Evolutionary conservation across 2,329 filamentous ascomycete species (phyloP), one percentile per base, ranked within the genome.

Genomic region (Ascochyta fabae): DNA sequence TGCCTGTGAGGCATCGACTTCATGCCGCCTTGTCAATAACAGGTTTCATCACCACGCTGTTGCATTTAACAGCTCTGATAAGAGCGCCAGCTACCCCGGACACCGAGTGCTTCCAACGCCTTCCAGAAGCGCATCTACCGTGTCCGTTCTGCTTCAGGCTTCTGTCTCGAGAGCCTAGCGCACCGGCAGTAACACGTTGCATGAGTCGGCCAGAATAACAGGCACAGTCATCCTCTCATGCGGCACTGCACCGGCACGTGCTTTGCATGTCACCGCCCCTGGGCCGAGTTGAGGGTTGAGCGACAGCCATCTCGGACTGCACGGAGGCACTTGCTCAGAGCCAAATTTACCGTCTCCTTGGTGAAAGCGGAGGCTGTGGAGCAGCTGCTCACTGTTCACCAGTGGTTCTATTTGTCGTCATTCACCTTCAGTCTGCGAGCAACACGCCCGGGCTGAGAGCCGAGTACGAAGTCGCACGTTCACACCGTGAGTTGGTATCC

Each of bases 61-160:
- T 41, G 46, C 36, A 42, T 47, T 29, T 38, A 24, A 16, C 47
- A 51, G 42, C 12, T n/a, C 10, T 43, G 24, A 39, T 38, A 43
- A 51, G 9, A 41, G 22, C 10, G 42, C 53, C 38, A 56, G 53
- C 53, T 47, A 56, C 47, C 53, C 53, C 53, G 29, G 53, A 51
- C 53, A 26, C n/a, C 22, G 22, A 33, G 26, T 35, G 42, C 53
- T 47, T 51, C 53, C 9, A 55, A 42, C 16, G 12, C 23, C 46
- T 55, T 56, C 53, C 43, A 51, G 53, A 56, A 51, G 47, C 47
- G 47, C 47, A 16, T 46, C 38, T 46, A 31, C 53, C 46, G 47
- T 19, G n/a, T 29, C 31, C 31, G 36, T n/a, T 42, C 23, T 46
- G 34, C 49, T 46, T 52, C 22, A 31, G 42, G 29, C n/a, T 33